phyloP scores from a whole-genome alignment of 2,329 filamentous ascomycete species.

The Sclerotinia borealis region DNA sequence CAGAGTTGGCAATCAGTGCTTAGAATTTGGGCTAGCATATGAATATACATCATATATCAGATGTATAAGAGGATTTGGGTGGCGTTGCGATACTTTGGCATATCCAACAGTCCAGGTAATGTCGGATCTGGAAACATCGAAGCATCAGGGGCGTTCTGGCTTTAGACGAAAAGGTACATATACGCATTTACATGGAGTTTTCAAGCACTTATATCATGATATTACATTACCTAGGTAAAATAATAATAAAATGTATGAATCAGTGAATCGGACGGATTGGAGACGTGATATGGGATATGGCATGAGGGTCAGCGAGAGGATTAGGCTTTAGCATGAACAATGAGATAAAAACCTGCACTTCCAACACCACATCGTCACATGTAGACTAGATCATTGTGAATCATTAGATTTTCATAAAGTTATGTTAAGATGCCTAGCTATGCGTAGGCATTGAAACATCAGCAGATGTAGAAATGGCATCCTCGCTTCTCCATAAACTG shows the following conservation, averaged over 20 bases:
- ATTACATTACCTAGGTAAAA: not conserved
- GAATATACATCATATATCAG: not conserved
- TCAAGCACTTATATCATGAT: not conserved
- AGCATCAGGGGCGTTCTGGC: constrained; percentile 1
- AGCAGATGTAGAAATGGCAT: constrained; percentile 79
- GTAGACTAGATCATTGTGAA: not conserved
- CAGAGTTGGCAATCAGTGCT: constrained; percentile 5
- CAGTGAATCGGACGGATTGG: no score
- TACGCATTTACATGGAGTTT: constrained; percentile 9
- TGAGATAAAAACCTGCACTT: not conserved
- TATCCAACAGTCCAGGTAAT: not conserved
- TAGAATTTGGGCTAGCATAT: not conserved
- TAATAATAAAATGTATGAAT: no score
- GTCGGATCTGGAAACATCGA: not conserved
- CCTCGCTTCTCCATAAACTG: constrained; percentile 78
- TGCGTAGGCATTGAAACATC: constrained; percentile 82
- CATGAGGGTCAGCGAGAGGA: not conserved
- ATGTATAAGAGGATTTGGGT: not conserved
- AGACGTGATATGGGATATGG: not conserved
- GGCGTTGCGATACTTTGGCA: not conserved
- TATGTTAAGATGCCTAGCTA: constrained; percentile 1
- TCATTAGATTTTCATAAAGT: constrained; percentile 1
- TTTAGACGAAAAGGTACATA: not conserved
- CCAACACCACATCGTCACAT: not conserved
- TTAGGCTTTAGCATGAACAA: not conserved